A percentile compares a stretch with the other conserved stretches of the same genome.
Conservation (phyloP, 2,329 filamentous ascomycete species). For the Byssothecium circinans region DNA sequence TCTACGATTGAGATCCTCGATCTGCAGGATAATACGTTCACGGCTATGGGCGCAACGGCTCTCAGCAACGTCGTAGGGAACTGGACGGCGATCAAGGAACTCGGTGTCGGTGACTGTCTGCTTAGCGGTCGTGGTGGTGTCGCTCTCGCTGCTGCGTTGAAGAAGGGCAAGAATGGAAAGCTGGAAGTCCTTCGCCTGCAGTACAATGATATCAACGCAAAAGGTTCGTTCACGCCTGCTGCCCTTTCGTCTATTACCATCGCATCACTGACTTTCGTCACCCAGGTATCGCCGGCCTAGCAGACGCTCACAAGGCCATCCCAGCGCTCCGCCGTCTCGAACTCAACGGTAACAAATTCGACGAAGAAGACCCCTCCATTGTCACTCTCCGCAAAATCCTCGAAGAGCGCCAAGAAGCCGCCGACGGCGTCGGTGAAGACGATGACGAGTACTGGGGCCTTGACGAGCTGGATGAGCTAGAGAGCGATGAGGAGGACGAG, state of each 20-base stretch:
- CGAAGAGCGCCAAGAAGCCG: conserved; percentile 71
- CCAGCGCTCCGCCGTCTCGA: conserved; percentile 83
- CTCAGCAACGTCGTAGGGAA: conserved; percentile 72
- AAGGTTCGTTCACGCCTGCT: conserved; percentile 41
- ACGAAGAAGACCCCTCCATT: conserved; percentile 78
- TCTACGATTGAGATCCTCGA: conserved; percentile 74
- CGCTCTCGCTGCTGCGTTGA: conserved; percentile 71
- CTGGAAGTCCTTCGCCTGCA: conserved; percentile 82
- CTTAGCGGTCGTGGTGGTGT: conserved; percentile 76
- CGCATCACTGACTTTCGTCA: background rate
- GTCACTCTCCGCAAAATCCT: conserved; percentile 66
- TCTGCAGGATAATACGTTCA: conserved; percentile 98
- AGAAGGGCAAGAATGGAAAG: conserved; percentile 73
- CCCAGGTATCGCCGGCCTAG: conserved; percentile 65
- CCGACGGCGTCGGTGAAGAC: conserved; percentile 51
- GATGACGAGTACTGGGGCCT: conserved; percentile 56
- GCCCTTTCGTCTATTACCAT: background rate
- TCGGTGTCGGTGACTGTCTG: conserved; percentile 87
- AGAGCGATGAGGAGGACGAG: conserved; percentile 83
- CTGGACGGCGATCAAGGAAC: conserved; percentile 77
- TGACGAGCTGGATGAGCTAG: conserved; percentile 73
- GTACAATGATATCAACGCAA: conserved; percentile 89
- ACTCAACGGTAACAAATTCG: conserved; percentile 94
- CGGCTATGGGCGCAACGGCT: conserved; percentile 73
- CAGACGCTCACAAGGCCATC: conserved; percentile 68